phyloP scores from a whole-genome alignment of 257 asterid species.

The Rhazya stricta region DNA sequence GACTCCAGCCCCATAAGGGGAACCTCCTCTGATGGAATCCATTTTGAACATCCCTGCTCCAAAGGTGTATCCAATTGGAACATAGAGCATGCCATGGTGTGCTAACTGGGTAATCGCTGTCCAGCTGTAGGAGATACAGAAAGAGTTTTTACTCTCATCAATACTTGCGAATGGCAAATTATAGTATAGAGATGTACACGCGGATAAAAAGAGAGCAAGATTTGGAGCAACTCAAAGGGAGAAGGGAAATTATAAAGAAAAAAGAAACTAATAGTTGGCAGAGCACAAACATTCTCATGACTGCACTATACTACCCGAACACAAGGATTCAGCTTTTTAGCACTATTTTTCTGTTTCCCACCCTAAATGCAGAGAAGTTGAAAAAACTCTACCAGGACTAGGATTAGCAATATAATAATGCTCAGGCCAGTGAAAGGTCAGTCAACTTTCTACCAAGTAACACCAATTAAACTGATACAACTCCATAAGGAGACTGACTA shows the following conservation, averaged over 20 bases:
- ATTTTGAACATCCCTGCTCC: conserved; percentile 51
- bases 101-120: conserved; percentile 56
- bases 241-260: neutral
- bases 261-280: no score
- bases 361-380: neutral
- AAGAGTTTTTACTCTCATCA: neutral
- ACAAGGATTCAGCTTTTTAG: neutral
- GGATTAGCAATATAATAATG: neutral
- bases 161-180: neutral
- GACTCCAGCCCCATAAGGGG: conserved; percentile 64
- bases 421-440: neutral
- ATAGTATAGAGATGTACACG: neutral
- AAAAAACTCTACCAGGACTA: neutral
- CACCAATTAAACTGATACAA: neutral
- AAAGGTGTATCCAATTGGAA: conserved; percentile 60
- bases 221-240: neutral
- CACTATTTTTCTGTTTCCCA: neutral
- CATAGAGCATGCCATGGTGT: conserved; percentile 58
- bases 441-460: neutral
- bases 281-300: neutral
- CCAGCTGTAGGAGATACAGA: conserved; percentile 35
- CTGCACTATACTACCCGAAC: neutral
- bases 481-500: neutral
- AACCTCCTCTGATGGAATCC: conserved; percentile 42
- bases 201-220: neutral